Base-by-base conservation (phyloP, 441 rosid genomes). In the Omphalea diandra region DNA sequence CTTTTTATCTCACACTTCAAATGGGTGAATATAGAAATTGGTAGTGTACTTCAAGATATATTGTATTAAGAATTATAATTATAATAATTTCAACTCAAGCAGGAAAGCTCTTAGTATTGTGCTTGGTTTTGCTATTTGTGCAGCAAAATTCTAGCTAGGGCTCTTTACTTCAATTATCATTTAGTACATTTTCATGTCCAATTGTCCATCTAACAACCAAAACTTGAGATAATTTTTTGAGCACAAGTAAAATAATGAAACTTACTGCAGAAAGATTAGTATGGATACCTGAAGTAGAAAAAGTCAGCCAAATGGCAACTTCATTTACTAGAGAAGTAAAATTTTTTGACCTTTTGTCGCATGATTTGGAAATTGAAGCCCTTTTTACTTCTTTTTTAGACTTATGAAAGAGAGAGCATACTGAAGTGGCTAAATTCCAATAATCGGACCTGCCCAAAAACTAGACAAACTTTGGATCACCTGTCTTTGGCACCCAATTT, bases 371-470 rank as follows among this genome's bases (percentile, higher is more conserved):
- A 69, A 43, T 70, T 78, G 70, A 73, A 29, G 63, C 35, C 26
- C 5, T 35, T 65, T 64, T 22, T 70, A 0, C 35, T 17, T 68
- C 18, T 65, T 27, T 69, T 56, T 61, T 31, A 89, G 98, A 87
- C 95, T 22, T 94, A 83, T 64, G 96, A 94, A 69, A 86, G 90
- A 70, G 88, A 84, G 26, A 87, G 97, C 78, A 83, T 94, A 70
- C 80, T 85, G 69, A 91, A 84, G 76, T 91, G 98, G 98, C 73
- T 94, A 56, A 90, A 88, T 46, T 76, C 88, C 0, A 83, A 86
- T 11, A 89, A 90, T 24, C 75, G 79, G 58, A 91, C 91, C 0
- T 94, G 98, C 66, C 98, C 98, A 0, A 90, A 91, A 80, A 87
- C 98, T 0, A 80, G 91, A 46, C 90, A 90, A 56, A 77, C 72